phyloP scores from a whole-genome alignment of 1,139 yeast genomes.

The Komagataea norvegica region DNA sequence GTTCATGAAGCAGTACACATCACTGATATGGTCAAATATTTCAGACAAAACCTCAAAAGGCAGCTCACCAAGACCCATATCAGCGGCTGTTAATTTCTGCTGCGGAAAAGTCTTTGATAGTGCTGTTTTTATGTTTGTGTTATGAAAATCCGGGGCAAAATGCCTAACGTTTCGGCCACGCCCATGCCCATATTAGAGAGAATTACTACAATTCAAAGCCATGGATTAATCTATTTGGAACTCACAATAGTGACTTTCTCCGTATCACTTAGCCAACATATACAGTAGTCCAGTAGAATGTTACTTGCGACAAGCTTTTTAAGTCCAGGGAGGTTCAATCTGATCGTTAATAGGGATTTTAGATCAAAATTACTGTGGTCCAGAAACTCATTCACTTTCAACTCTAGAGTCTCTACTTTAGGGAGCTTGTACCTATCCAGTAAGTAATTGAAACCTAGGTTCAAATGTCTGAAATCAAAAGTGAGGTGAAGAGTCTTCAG shows the following conservation, averaged over 20 bases:
- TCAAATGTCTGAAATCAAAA: conserved; percentile 4
- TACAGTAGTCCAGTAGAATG: background rate
- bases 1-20: conserved; percentile 14
- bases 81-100: background rate
- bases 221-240: too few relatives aligned
- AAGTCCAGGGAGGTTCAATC: background rate
- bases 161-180: too few relatives aligned
- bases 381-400: background rate
- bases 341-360: background rate
- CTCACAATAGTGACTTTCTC: too few relatives aligned
- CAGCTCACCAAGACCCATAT: conserved; percentile 9
- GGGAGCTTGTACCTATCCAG: background rate
- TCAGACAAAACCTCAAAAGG: conserved; percentile 11
- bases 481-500: conserved; percentile 1
- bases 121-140: too few relatives aligned
- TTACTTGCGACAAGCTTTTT: background rate
- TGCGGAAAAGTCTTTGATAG: too few relatives aligned
- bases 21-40: conserved; percentile 12
- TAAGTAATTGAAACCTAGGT: background rate
- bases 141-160: too few relatives aligned
- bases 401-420: background rate
- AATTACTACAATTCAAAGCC: too few relatives aligned
- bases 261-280: background rate
- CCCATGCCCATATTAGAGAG: too few relatives aligned
- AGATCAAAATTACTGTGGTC: background rate